Evolutionary conservation across 345 rosid species (phyloP).

Genomic region (Excoecaria cochinchinensis): DNA sequence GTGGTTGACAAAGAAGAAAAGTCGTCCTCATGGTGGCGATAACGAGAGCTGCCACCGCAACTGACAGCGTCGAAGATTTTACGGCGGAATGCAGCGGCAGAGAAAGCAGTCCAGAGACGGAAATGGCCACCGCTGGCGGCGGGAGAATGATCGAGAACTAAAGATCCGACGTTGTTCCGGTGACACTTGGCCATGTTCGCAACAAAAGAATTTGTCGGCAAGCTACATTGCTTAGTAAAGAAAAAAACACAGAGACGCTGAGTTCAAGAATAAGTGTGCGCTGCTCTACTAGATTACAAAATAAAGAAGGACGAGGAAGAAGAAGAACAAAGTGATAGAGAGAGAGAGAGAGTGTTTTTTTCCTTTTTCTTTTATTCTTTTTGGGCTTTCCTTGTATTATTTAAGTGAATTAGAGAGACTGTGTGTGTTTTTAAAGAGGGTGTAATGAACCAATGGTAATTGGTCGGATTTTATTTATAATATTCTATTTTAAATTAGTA

Average conservation of each 20-base stretch:
- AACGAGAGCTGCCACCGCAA: conserved; percentile 73
- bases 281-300: neutral
- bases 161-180: conserved; percentile 67
- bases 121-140: conserved; percentile 39
- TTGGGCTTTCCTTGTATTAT: neutral
- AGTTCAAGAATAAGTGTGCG: neutral
- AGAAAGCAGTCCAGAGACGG: conserved; percentile 64
- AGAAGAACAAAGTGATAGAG: neutral
- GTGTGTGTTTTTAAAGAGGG: neutral
- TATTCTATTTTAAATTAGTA: too few species aligned
- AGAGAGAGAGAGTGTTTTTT: conserved; percentile 9
- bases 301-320: too few species aligned
- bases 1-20: conserved; percentile 23
- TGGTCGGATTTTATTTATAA: too few species aligned
- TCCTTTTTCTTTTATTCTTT: neutral
- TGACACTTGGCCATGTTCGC: conserved; percentile 70
- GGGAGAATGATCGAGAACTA: conserved; percentile 46
- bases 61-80: conserved; percentile 65
- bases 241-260: neutral
- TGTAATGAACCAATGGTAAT: too few species aligned
- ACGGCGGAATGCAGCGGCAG: conserved; percentile 65
- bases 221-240: conserved; percentile 22
- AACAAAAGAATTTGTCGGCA: neutral
- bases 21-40: conserved; percentile 41
- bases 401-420: neutral